Base-by-base conservation (phyloP, 2,329 filamentous ascomycete genomes). In the Colletotrichum sp. region DNA sequence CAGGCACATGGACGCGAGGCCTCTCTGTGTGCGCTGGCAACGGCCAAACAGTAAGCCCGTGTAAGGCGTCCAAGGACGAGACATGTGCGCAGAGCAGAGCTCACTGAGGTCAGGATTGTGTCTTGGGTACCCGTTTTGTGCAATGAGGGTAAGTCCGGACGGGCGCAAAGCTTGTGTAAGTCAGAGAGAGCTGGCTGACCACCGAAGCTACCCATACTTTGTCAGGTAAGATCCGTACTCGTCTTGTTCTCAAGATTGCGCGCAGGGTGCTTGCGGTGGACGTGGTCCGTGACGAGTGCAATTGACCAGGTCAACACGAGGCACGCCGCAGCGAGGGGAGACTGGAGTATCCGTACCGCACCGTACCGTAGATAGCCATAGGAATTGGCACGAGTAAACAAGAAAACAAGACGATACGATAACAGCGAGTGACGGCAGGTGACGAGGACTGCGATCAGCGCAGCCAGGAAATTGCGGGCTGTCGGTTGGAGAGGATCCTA, bases 391-490 rank as follows among this genome's bases (percentile, higher is more conserved):
- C 16, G 59, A 30, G 27, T 36, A 36, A 63, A 70, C 68, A 70
- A 36, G 36, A 52, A 36, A 63, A 70, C 68, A 70, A 36, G 36
- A 52, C 34, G 25, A 11, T 16, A 61, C 27, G 60, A 74, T 70
- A 65, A 63, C 30, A 25, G 65, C 44, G 32, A 48, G 61, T 52
- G 52, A 73, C 39, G 63, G 69, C 63, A 15, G 48, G 57, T 59
- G 64, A 68, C 39, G 59, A 64, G 72, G 66, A 61, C 61, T 71
- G 60, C 15, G 71, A 76, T 75, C 71, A 67, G 72, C 74, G 74
- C 74, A 76, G 36, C 39, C 30, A 67, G 74, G 74, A 76, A 76
- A 76, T 76, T 76, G 71, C 74, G 28, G 61, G 67, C 71, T 71
- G 25, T 44, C 65, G 39, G 52, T 64, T 76, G 71, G 71, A 75